Evolutionary conservation across 1,284 basidiomycete species (phyloP).

Genomic region (Gymnopus androsaceus): DNA sequence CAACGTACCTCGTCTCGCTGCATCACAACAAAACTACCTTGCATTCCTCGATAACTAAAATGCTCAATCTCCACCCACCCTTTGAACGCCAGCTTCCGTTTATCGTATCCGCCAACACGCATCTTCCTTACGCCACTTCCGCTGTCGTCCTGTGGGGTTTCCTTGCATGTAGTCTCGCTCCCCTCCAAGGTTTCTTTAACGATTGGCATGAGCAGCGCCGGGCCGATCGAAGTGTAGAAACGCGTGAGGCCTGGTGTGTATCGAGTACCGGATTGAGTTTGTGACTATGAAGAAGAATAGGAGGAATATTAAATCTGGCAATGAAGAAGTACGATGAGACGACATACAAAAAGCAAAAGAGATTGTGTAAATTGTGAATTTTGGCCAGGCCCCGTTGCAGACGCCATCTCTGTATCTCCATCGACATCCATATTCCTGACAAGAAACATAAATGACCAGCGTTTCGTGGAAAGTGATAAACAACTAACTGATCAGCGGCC

Average conservation of each 20-base stretch:
- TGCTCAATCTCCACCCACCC: conserved; percentile 70
- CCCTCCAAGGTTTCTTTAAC: conserved; percentile 52
- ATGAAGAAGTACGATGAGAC: conserved; percentile 4
- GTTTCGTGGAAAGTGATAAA: background rate
- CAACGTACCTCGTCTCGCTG: conserved; percentile 57
- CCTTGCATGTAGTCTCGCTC: conserved; percentile 55
- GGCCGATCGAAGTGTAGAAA: conserved; percentile 66
- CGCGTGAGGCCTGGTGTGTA: conserved; percentile 76
- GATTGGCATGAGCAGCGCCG: conserved; percentile 50
- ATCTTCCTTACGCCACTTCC: conserved; percentile 36
- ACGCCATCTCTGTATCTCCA: conserved; percentile 58
- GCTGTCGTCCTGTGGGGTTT: conserved; percentile 20
- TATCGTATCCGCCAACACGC: conserved; percentile 66
- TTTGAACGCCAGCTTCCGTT: conserved; percentile 60
- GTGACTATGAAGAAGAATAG: conserved; percentile 48
- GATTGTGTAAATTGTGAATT: conserved; percentile 64
- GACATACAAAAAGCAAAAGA: conserved; percentile 58
- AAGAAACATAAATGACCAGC: background rate
- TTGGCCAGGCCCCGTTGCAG: conserved; percentile 27
- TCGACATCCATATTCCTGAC: conserved; percentile 45
- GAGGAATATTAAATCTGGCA: background rate
- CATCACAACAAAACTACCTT: conserved; percentile 68
- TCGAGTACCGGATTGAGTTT: conserved; percentile 68
- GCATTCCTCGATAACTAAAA: conserved; percentile 43
- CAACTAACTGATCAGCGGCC: conserved; percentile 43